Evolutionary conservation across 2,329 filamentous ascomycete species (phyloP), one percentile per base, ranked within the genome.

Genomic region (Xylariales sp.): DNA sequence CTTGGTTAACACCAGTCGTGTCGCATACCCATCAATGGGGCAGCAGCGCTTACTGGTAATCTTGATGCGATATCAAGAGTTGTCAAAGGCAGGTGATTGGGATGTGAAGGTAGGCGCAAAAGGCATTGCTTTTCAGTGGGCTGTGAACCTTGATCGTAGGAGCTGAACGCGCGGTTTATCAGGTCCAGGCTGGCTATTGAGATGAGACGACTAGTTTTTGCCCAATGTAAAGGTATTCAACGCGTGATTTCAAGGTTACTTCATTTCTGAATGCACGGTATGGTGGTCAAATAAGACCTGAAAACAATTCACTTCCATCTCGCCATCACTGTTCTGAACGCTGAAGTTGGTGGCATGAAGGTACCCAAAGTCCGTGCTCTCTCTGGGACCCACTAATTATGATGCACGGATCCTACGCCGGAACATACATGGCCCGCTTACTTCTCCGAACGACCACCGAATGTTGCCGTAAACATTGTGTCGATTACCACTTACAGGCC

Each of bases 51-150:
- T 12, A 7, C 34, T 12, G 2, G 21, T 40, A 21, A 40, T 9
- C 29, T 15, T 14, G 24, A 4, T n/a, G 10, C 14, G 6, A 16
- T 18, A 12, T 10, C 12, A 33, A 28, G 12, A 16, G 6, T n/a
- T 12, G 29, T 31, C 28, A 33, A 15, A 12, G 29, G 27, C 15
- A 22, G 38, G 19, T 32, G 16, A 12, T 20, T n/a, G 24, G n/a
- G n/a, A n/a, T n/a, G 24, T 27, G 15, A 9, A 18, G 28, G 8
- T 28, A 22, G 15, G 43, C 39, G 43, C 39, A 31, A 34, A 20
- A 45, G 43, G 43, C 43, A 45, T 45, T 27, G 25, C 32, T 28
- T 12, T 14, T 29, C 28, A 27, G 31, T 22, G 38, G 31, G 21
- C 31, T 7, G 15, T 10, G 14, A 12, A 22, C 21, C 20, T 41